Conservation (phyloP, 257 asterid genomes). For the Ophiorrhiza pumila region DNA sequence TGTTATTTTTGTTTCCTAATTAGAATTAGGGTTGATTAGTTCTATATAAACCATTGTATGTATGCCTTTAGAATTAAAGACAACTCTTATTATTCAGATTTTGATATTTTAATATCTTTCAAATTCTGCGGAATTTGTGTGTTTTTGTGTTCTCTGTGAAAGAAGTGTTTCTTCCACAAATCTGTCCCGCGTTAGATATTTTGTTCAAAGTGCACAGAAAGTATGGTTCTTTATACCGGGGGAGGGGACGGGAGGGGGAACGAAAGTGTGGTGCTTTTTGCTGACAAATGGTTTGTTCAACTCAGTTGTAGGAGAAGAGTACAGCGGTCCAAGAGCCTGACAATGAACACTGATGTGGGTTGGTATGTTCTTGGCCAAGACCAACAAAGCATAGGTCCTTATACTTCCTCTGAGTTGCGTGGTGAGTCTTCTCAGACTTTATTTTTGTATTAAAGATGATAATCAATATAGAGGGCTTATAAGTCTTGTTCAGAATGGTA, state of each 20-base stretch:
- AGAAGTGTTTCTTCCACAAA: no score
- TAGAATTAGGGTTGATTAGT: no score
- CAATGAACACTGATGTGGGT: constrained; percentile 49
- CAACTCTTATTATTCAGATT: no score
- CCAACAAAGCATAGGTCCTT: constrained; percentile 77
- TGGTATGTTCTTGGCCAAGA: constrained; percentile 86
- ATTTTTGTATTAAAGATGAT: constrained; percentile 10
- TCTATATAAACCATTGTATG: no score
- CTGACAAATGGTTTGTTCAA: neutral
- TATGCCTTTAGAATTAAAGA: neutral
- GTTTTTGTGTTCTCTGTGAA: no score
- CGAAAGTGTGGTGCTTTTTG: no score
- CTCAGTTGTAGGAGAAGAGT: constrained; percentile 31
- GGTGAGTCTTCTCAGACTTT: constrained; percentile 38
- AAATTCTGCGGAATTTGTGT: no score
- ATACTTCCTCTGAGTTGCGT: constrained; percentile 69
- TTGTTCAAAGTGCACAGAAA: neutral
- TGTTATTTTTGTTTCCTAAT: no score
- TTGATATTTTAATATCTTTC: no score
- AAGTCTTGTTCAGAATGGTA: neutral
- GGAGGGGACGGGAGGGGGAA: no score
- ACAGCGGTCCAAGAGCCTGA: constrained; percentile 27
- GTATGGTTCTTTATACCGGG: neutral
- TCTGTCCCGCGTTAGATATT: no score
- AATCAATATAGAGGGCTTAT: neutral